Base-by-base conservation (phyloP, 2,329 filamentous ascomycete species). In the Xylariaceae sp. region DNA sequence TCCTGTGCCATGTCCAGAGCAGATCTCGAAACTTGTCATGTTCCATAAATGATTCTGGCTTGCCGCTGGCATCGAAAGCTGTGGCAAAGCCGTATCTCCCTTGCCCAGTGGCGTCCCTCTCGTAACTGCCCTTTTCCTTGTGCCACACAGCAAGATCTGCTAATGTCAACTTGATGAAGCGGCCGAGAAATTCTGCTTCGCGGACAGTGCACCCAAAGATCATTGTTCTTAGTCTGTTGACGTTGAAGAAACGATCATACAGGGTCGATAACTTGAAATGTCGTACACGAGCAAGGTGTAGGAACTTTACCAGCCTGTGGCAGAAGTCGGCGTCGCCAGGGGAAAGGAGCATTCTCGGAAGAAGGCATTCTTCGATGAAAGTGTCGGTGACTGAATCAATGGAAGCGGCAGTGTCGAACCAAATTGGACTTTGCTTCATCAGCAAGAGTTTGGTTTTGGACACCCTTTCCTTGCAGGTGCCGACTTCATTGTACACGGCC, bases 151-250 rank as follows among this genome's bases (percentile, higher is more conserved):
- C 73, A 13, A 98, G 68, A 45, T 95, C 87, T 39, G 80, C 75
- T 9, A 98, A 64, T 2, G 92, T 67, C 40, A 90, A 79, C 51
- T 82, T 86, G 35, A 98, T 63, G 58, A 98, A 96, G 16, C 85
- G 83, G 10, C 88, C 92, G n/a, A 98, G 66, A 46, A 94, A 87
- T 56, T 94, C 86, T 0, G 88, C 86, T 59, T 98, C 93, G 35
- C 87, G 81, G 16, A 90, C 81, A 0, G 89, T 94, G 55, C 84
- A 93, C 30, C 83, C 79, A 56, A 94, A 95, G 36, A 98, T 87
- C 32, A 95, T 72, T 7, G 81, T 73, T 2, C 84, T 78, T 13
- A 96, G 67, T 37, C 84, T 74, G 51, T 93, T 87, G 37, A 88
- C 77, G 48, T 79, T 80, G 61, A 98, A 94, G 1, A 98, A 68